Percentiles rank a stretch among this genome's conserved stretches.
Conservation (phyloP, 345 rosid genomes). For the Eutrema yunnanense region DNA sequence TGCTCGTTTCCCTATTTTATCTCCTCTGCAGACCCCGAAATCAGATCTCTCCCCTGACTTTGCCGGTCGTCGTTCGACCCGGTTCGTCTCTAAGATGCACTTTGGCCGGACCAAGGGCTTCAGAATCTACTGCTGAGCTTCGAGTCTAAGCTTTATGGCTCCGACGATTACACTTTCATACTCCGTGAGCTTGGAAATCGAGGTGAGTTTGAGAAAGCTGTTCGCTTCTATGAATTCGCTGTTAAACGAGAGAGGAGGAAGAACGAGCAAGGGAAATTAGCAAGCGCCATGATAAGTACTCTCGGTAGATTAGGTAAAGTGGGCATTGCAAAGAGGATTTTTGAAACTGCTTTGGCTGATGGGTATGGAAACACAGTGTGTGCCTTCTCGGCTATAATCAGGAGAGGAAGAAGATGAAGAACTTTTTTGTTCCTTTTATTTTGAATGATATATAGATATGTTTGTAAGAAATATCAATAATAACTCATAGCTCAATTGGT, state of each 20-base stretch:
- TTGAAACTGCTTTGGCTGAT: conserved; percentile 55
- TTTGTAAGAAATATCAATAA: too few relatives aligned
- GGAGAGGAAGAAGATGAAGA: too few relatives aligned
- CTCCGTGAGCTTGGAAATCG: conserved; percentile 70
- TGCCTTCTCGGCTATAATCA: conserved; percentile 71
- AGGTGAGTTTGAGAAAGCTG: conserved; percentile 56
- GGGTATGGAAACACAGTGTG: conserved; percentile 78
- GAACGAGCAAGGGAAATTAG: conserved; percentile 73
- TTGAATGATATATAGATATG: too few relatives aligned
- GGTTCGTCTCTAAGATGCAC: conserved; percentile 74
- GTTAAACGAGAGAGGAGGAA: conserved; percentile 53
- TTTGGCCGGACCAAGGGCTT: conserved; percentile 49
- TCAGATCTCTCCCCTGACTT: conserved; percentile 52
- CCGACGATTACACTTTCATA: conserved; percentile 69
- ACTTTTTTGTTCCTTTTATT: too few relatives aligned
- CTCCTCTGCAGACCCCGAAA: conserved; percentile 36
- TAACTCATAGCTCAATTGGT: too few relatives aligned
- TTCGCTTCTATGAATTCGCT: conserved; percentile 58
- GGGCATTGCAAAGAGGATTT: conserved; percentile 54
- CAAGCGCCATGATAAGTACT: conserved; percentile 65
- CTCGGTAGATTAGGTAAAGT: conserved; percentile 81
- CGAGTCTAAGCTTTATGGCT: conserved; percentile 56
- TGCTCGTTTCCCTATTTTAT: conserved; percentile 31
- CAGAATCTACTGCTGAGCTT: conserved; percentile 41
- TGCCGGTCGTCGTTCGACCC: conserved; percentile 80